Percentiles rank a stretch among this genome's conserved stretches.
phyloP scores from a whole-genome alignment of 305 asterid genomes.

The Solanum aculeatissimum region DNA sequence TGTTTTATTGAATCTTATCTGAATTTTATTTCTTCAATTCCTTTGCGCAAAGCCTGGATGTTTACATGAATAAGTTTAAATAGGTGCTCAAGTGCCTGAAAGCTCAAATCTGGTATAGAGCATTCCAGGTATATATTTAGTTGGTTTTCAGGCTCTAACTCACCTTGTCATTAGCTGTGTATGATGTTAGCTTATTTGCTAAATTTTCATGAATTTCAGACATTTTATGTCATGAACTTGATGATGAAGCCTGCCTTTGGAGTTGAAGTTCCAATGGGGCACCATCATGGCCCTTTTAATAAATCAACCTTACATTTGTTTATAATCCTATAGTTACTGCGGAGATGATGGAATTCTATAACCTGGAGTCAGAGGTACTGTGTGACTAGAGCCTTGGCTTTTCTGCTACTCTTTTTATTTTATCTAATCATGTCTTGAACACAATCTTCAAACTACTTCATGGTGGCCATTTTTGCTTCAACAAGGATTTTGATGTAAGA shows the following conservation, averaged over 20 bases:
- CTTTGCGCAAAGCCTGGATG: not conserved
- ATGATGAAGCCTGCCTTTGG: slow-evolving; percentile 1
- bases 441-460: not conserved
- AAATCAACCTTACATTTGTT: not conserved
- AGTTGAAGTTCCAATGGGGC: slow-evolving; percentile 3
- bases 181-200: not conserved
- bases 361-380: not conserved
- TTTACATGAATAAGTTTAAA: slow-evolving; percentile 8
- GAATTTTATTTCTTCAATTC: not conserved
- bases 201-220: not conserved
- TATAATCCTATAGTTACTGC: not conserved
- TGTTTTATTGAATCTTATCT: not conserved
- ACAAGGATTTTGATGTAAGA: not conserved
- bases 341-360: not conserved
- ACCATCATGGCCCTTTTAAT: not conserved
- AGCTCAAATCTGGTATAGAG: not conserved
- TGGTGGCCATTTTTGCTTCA: not conserved
- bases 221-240: not conserved
- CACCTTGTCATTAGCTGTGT: not conserved
- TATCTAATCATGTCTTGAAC: not conserved
- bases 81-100: slow-evolving; percentile 10
- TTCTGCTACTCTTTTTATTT: not conserved
- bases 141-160: not conserved
- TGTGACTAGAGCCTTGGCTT: not conserved
- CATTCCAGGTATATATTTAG: slow-evolving; percentile 6